These are phyloP conservation scores for Orychophragmus violaceus DNA, from an alignment of 345 rosid species.

Conservation along the genomic window DNA sequence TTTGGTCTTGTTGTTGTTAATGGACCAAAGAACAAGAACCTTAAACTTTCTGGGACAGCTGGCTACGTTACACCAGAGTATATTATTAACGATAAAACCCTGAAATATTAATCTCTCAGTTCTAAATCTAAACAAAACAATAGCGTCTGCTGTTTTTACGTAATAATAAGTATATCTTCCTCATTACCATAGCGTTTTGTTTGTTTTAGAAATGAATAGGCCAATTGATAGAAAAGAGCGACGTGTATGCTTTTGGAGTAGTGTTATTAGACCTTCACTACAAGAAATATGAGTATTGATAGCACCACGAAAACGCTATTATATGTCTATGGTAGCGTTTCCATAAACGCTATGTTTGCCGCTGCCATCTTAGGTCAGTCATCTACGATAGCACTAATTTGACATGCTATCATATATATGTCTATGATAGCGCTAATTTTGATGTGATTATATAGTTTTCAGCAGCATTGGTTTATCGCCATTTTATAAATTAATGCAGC, in stretches of 20 bases:
- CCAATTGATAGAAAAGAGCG: slow-evolving; percentile 87
- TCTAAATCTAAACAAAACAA: not conserved
- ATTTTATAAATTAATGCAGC: too few species aligned
- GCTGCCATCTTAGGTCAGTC: too few species aligned
- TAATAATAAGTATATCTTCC: not conserved
- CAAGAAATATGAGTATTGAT: too few species aligned
- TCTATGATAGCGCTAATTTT: too few species aligned
- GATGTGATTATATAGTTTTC: too few species aligned
- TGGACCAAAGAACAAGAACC: slow-evolving; percentile 58
- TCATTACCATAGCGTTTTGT: not conserved
- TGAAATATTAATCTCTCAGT: not conserved
- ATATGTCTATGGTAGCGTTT: too few species aligned
- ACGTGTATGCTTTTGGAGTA: slow-evolving; percentile 92
- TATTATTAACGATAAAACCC: slow-evolving; percentile 82
- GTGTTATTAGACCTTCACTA: slow-evolving; percentile 96
- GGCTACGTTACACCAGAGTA: slow-evolving; percentile 98
- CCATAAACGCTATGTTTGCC: too few species aligned
- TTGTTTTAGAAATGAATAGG: slow-evolving; percentile 55
- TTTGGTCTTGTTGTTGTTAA: slow-evolving; percentile 88
- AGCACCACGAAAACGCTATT: too few species aligned
- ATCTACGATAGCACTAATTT: too few species aligned
- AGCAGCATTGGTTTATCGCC: too few species aligned
- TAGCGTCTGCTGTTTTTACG: not conserved
- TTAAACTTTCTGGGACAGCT: slow-evolving; percentile 89
- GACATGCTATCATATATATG: too few species aligned